Evolutionary conservation across 768 basidiomycete genomes (phyloP).

Genomic region (Hortiboletus flavorubellus): DNA sequence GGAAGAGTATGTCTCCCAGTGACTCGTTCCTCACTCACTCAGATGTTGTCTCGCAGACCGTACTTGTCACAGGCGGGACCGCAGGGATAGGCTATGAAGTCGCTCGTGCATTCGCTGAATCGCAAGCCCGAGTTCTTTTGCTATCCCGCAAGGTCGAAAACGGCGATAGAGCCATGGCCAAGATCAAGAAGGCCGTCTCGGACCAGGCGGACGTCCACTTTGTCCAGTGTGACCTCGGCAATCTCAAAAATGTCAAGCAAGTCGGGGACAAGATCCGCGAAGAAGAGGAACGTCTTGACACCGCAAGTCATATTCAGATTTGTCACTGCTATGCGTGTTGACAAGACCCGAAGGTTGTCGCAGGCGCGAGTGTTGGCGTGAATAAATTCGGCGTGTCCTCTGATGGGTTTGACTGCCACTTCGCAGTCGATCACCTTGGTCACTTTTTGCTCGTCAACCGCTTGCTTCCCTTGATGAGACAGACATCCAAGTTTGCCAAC

Average conservation of each 20-base stretch:
- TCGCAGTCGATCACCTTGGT: not conserved
- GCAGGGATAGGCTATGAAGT: not conserved
- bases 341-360: not conserved
- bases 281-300: not conserved
- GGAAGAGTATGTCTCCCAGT: not conserved
- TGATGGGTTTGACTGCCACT: not conserved
- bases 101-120: not conserved
- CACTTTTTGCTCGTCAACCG: not conserved
- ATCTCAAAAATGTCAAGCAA: not conserved
- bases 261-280: not conserved
- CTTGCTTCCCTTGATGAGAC: conserved; percentile 2
- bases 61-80: not conserved
- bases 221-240: not conserved
- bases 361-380: not conserved
- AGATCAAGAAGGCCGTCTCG: conserved; percentile 3
- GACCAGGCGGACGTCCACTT: not conserved
- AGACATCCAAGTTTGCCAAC: not conserved
- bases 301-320: not conserved
- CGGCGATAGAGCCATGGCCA: not conserved
- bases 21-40: not conserved
- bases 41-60: not conserved
- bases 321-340: not conserved
- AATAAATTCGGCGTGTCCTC: not conserved
- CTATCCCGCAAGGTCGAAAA: not conserved
- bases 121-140: not conserved